phyloP scores from a whole-genome alignment of 2,329 filamentous ascomycete species.

The Tolypocladium amazonense region DNA sequence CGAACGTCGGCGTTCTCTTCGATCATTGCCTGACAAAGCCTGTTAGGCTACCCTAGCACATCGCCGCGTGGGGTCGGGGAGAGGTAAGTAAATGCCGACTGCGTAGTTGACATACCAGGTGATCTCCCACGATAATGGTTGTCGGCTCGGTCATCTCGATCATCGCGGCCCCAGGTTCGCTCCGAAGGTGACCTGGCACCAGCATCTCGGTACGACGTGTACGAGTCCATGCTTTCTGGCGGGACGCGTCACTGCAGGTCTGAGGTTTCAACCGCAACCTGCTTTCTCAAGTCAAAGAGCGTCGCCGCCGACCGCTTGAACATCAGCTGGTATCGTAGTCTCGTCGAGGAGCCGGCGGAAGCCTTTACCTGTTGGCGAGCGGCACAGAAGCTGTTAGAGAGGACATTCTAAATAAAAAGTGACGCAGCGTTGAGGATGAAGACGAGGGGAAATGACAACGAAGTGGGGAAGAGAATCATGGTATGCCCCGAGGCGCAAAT shows the following conservation, averaged over 20 bases:
- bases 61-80: background rate
- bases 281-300: background rate
- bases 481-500: background rate
- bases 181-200: slow-evolving; percentile 42
- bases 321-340: slow-evolving; percentile 2
- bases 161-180: slow-evolving; percentile 43
- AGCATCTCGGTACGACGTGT: slow-evolving; percentile 40
- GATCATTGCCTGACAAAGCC: slow-evolving; percentile 38
- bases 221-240: slow-evolving; percentile 39
- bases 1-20: slow-evolving; percentile 52
- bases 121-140: slow-evolving; percentile 51
- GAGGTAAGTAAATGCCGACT: background rate
- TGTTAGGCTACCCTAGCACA: background rate
- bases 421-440: slow-evolving; percentile 9
- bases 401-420: slow-evolving; percentile 28
- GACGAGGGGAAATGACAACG: background rate
- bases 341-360: slow-evolving; percentile 9
- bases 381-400: slow-evolving; percentile 46
- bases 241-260: background rate
- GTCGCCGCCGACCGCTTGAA: background rate
- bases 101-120: slow-evolving; percentile 46
- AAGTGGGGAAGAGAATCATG: background rate
- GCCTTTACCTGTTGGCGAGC: slow-evolving; percentile 36
- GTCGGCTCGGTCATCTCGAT: slow-evolving; percentile 34
- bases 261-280: background rate